Evolutionary conservation across 2,329 filamentous ascomycete genomes (phyloP), one percentile per base, ranked within the genome.

Genomic region (Penicillium thymicola): DNA sequence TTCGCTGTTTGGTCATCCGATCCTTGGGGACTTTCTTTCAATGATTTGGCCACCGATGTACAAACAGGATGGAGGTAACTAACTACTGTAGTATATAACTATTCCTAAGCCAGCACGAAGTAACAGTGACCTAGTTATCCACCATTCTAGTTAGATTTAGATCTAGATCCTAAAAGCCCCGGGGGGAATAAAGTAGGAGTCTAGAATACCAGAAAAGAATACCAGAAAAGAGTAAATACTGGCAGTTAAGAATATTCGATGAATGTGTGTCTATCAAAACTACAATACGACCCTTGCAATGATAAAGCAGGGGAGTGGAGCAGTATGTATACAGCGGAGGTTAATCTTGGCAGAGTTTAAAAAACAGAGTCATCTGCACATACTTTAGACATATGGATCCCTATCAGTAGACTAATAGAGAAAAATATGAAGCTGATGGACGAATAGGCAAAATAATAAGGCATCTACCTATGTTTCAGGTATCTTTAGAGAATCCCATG

Each of bases 251-350:
- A 57, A 57, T 23, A 7, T 53, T 54, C 49, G 54, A 48, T 23
- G 54, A 54, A 54, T 54, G 54, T 21, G 11, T 21, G 11, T 14
- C 18, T 46, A 34, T 23, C 27, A 25, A 25, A 27, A 36, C 18
- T 38, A 34, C 52, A 37, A 34, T 48, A 43, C 50, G 23, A 47
- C 54, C 52, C 54, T 52, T 56, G 53, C 53, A 55, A 38, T 40
- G 27, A 38, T 41, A 7, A 55, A 46, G 48, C 21, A 56, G 54
- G 48, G 45, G 52, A 55, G 52, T 54, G 38, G 52, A 37, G 38
- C 23, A 34, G 11, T 21, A 21, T 30, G 30, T 32, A 32, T 32
- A 32, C 30, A 49, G 18, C 13, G 3, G 28, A 48, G 36, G 40
- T 40, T 30, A 41, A 37, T 28, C 51, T 50, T 54, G 51, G 51